Conservation (phyloP, 805 yeast genomes). For the Spathaspora arborariae region DNA sequence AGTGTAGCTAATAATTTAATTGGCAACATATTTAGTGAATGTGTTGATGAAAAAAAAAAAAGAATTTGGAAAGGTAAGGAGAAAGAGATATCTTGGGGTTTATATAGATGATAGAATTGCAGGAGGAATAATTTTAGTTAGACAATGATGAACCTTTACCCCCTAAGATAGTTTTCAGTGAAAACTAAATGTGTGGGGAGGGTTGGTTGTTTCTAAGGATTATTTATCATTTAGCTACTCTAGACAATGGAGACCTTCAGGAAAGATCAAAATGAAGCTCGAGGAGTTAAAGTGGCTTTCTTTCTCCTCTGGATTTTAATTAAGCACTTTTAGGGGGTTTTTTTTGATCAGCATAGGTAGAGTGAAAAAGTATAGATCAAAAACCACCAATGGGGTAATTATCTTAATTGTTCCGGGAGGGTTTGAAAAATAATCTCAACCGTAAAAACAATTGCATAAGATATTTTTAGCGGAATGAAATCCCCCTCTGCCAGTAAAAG, state of each 20-base stretch:
- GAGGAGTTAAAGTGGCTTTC: neutral
- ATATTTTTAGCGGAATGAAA: neutral
- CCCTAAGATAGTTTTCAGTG: neutral
- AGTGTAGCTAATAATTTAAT: constrained; percentile 2
- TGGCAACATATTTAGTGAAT: constrained; percentile 3
- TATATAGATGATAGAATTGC: neutral
- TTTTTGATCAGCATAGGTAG: neutral
- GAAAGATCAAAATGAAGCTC: neutral
- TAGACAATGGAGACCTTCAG: neutral
- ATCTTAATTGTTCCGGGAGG: neutral
- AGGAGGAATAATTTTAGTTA: neutral
- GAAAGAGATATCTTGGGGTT: neutral
- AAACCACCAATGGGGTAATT: neutral
- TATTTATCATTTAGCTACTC: neutral
- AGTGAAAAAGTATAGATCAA: neutral
- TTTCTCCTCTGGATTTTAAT: neutral
- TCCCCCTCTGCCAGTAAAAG: neutral
- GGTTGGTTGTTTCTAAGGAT: neutral
- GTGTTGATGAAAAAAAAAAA: constrained; percentile 1
- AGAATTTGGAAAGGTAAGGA: neutral
- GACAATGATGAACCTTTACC: neutral
- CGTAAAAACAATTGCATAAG: neutral
- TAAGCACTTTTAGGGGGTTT: neutral
- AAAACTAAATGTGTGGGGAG: neutral
- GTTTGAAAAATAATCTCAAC: neutral